phyloP scores from a whole-genome alignment of 805 yeast species.

The Lipomyces sp. region DNA sequence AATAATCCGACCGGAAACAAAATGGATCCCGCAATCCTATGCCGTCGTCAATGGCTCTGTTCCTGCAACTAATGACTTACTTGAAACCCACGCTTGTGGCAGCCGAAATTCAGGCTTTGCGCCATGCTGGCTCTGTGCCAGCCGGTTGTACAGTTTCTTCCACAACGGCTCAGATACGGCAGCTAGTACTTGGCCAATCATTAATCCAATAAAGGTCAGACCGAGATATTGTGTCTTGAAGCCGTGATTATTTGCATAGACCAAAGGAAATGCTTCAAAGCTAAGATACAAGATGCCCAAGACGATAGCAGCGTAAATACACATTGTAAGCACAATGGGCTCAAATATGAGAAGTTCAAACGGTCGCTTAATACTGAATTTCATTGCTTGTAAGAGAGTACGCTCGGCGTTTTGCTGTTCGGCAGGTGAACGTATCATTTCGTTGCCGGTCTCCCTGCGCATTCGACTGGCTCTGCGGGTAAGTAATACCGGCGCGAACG shows the following conservation, averaged over 20 bases:
- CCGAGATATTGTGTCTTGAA: slow-evolving; percentile 63
- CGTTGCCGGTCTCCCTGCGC: slow-evolving; percentile 53
- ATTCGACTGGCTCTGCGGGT: slow-evolving; percentile 46
- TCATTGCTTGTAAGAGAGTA: slow-evolving; percentile 48
- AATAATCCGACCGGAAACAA: slow-evolving; percentile 54
- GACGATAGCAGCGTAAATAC: slow-evolving; percentile 60
- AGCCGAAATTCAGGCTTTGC: slow-evolving; percentile 56
- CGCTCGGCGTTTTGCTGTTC: slow-evolving; percentile 46
- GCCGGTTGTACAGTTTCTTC: slow-evolving; percentile 72
- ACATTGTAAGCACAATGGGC: slow-evolving; percentile 59
- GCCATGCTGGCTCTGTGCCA: slow-evolving; percentile 48
- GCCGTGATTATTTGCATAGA: slow-evolving; percentile 55
- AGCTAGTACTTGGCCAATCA: slow-evolving; percentile 56
- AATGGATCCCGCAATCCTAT: slow-evolving; percentile 52
- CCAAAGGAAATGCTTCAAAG: slow-evolving; percentile 63
- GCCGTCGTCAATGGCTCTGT: neutral
- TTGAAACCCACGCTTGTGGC: slow-evolving; percentile 47
- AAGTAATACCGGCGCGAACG: slow-evolving; percentile 83
- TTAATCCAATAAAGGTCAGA: slow-evolving; percentile 63
- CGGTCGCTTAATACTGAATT: slow-evolving; percentile 59
- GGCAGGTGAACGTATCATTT: slow-evolving; percentile 49
- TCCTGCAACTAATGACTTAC: neutral
- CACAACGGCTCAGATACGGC: slow-evolving; percentile 53
- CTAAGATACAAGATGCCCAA: slow-evolving; percentile 62
- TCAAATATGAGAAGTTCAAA: slow-evolving; percentile 54